Conservation (phyloP, 441 rosid species). For the Erodium moschatum region DNA sequence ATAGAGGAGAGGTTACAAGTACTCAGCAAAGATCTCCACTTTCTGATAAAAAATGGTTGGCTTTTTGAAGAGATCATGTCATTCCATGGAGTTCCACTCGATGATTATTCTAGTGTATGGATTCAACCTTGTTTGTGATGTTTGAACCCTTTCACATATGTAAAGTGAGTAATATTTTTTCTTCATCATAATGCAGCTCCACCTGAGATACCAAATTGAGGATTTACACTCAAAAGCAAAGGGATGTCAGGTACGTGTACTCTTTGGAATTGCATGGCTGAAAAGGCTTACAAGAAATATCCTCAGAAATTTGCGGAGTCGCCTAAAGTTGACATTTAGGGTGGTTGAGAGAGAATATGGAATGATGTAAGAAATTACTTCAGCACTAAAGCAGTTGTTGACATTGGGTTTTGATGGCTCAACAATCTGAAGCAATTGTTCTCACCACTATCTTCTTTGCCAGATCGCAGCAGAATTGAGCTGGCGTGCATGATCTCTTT, state of each 20-base stretch:
- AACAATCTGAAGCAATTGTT: no score
- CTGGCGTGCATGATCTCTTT: no score
- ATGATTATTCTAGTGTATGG: conserved; percentile 67
- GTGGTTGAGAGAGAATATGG: conserved; percentile 61
- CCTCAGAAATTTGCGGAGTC: conserved; percentile 47
- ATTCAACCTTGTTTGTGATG: neutral
- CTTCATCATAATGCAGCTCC: conserved; percentile 46
- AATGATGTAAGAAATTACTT: conserved; percentile 29
- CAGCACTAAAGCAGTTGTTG: neutral
- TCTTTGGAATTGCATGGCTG: conserved; percentile 72
- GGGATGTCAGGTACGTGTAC: conserved; percentile 48
- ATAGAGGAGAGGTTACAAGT: conserved; percentile 86
- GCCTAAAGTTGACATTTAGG: conserved; percentile 54
- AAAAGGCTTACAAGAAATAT: conserved; percentile 72
- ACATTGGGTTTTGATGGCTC: neutral
- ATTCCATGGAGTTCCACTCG: conserved; percentile 85
- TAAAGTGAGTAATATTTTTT: conserved; percentile 11
- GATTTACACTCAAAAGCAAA: conserved; percentile 47
- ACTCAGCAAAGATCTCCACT: conserved; percentile 77
- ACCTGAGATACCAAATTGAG: conserved; percentile 73
- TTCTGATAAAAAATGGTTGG: conserved; percentile 61
- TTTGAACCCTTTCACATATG: neutral
- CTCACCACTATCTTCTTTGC: no score
- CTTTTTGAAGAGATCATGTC: conserved; percentile 83
- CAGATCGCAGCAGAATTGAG: no score